These are phyloP conservation scores for Cokeromyces recurvatus DNA, from an alignment of 371 early-diverging fungal species.

Conservation along the genomic window DNA sequence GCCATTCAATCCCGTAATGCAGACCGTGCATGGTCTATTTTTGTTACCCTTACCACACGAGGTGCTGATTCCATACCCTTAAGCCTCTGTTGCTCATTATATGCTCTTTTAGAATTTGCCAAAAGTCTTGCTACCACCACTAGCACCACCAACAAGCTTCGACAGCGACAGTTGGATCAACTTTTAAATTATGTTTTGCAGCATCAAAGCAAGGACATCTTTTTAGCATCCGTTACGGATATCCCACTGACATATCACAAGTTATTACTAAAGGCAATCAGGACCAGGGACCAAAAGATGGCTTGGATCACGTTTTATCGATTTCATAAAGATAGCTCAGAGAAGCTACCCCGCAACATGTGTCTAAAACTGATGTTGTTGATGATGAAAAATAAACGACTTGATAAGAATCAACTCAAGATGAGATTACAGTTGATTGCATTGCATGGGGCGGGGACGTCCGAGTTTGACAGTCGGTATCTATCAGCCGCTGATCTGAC, in stretches of 20 bases:
- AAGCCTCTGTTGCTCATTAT: slow-evolving; percentile 25
- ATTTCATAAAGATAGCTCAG: slow-evolving; percentile 11
- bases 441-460: slow-evolving; percentile 11
- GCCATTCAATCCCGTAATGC: slow-evolving; percentile 32
- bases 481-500: slow-evolving; percentile 20
- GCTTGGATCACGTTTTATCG: slow-evolving; percentile 25
- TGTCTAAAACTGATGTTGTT: slow-evolving; percentile 27
- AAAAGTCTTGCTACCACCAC: slow-evolving; percentile 13
- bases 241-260: slow-evolving; percentile 32
- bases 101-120: slow-evolving; percentile 32
- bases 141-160: slow-evolving; percentile 1
- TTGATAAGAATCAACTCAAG: slow-evolving; percentile 18
- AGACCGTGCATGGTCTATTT: slow-evolving; percentile 40
- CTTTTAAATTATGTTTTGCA: slow-evolving; percentile 27
- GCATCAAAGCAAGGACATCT: slow-evolving; percentile 8
- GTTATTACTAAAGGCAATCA: slow-evolving; percentile 18
- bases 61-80: slow-evolving; percentile 8
- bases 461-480: slow-evolving; percentile 14
- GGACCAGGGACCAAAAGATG: neutral
- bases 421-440: slow-evolving; percentile 22
- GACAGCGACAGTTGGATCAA: slow-evolving; percentile 29
- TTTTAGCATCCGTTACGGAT: slow-evolving; percentile 18
- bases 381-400: slow-evolving; percentile 13
- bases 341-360: slow-evolving; percentile 15
- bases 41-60: slow-evolving; percentile 25